These are phyloP conservation scores for Xenosphaeropsis pyriputrescens DNA, from an alignment of 2,329 filamentous ascomycete species.

Conservation along the genomic window DNA sequence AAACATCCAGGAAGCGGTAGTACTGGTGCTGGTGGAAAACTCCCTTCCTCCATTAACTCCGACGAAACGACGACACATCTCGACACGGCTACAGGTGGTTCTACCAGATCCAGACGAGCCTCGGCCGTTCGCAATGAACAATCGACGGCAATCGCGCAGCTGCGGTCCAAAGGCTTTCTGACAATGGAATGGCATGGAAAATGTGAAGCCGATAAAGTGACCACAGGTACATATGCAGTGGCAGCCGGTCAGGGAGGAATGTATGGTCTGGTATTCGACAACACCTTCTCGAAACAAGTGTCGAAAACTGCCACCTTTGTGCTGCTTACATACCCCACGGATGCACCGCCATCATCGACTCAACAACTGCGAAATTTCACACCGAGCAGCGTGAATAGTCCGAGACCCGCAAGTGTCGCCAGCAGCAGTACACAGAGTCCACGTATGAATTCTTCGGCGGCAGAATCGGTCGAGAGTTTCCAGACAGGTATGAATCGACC, in stretches of 20 bases:
- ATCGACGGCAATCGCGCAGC: slow-evolving; percentile 44
- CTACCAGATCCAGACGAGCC: slow-evolving; percentile 13
- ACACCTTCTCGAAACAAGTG: slow-evolving; percentile 91
- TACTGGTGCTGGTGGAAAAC: slow-evolving; percentile 1
- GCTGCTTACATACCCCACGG: slow-evolving; percentile 83
- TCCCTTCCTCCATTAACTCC: not conserved
- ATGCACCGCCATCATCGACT: slow-evolving; percentile 59
- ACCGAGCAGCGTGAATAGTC: slow-evolving; percentile 6
- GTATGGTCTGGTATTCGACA: slow-evolving; percentile 95
- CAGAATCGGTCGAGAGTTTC: slow-evolving; percentile 46
- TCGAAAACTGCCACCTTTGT: slow-evolving; percentile 94
- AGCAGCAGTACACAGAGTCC: slow-evolving; percentile 29
- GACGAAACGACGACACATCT: slow-evolving; percentile 8
- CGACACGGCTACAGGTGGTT: slow-evolving; percentile 7
- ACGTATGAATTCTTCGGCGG: slow-evolving; percentile 26
- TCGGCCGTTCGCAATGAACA: slow-evolving; percentile 38
- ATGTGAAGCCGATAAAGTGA: slow-evolving; percentile 92
- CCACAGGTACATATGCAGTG: slow-evolving; percentile 80
- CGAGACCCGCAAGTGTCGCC: slow-evolving; percentile 25
- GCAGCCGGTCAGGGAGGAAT: slow-evolving; percentile 64
- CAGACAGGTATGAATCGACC: slow-evolving; percentile 28
- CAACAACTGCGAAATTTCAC: slow-evolving; percentile 52
- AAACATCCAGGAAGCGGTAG: slow-evolving; percentile 74
- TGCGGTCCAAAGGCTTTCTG: slow-evolving; percentile 53
- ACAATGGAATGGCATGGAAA: slow-evolving; percentile 79